A percentile compares a stretch with the other conserved stretches of the same genome.
Evolutionary conservation across 495 filamentous ascomycete species (phyloP).

Genomic region (Neurospora sp.): DNA sequence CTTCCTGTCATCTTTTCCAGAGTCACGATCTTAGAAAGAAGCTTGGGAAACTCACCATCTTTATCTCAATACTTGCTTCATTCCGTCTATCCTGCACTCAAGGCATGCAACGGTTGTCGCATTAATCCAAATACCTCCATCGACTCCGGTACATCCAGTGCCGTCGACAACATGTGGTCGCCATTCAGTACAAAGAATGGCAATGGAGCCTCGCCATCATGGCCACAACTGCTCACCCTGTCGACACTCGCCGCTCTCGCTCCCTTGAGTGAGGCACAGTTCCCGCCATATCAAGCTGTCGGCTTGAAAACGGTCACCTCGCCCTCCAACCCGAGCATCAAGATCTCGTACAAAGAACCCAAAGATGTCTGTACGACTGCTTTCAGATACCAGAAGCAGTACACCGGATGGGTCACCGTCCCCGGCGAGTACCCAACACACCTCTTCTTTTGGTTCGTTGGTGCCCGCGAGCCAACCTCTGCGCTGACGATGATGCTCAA

Average conservation of each 20-base stretch:
- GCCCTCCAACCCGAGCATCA: constrained; percentile 47
- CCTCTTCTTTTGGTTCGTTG: constrained; percentile 71
- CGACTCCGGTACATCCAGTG: background rate
- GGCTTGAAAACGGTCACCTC: constrained; percentile 44
- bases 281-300: background rate
- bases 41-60: background rate
- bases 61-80: background rate
- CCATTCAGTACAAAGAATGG: background rate
- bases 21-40: background rate
- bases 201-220: background rate
- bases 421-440: constrained; percentile 52
- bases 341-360: constrained; percentile 48
- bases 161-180: background rate
- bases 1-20: background rate
- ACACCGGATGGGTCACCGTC: constrained; percentile 40
- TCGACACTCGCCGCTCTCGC: background rate
- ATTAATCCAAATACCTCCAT: background rate
- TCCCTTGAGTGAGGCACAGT: constrained; percentile 3
- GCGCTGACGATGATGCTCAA: constrained; percentile 61
- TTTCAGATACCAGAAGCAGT: constrained; percentile 47
- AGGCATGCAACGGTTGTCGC: background rate
- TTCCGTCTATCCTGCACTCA: background rate
- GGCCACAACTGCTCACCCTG: background rate
- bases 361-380: constrained; percentile 44
- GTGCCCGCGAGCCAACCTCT: constrained; percentile 47